Evolutionary conservation across 345 rosid species (phyloP).

Genomic region (Euphorbia peplus): DNA sequence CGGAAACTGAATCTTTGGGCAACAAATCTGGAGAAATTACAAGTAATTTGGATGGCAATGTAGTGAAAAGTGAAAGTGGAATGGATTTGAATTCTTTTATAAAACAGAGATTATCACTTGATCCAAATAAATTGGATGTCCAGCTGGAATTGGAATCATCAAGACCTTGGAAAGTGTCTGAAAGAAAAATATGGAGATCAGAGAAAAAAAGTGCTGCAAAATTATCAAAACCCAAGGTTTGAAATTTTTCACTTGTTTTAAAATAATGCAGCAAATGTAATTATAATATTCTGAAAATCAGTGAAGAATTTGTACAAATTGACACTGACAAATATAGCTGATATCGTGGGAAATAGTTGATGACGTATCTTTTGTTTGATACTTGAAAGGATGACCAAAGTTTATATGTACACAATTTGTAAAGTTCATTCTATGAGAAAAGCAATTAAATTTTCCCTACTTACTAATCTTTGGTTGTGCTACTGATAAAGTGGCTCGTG

Average conservation of each 20-base stretch:
- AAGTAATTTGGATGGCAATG: constrained; percentile 29
- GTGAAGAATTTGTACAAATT: not conserved
- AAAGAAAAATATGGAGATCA: constrained; percentile 46
- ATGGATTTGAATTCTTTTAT: constrained; percentile 68
- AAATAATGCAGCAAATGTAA: not conserved
- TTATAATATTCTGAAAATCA: not conserved
- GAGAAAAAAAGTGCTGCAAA: constrained; percentile 13
- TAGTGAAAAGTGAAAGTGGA: constrained; percentile 30
- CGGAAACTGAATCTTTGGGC: constrained; percentile 31
- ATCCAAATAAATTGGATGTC: constrained; percentile 52
- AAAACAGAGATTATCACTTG: constrained; percentile 47
- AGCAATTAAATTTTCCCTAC: not conserved
- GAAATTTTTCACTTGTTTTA: not conserved
- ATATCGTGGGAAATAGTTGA: too few species aligned
- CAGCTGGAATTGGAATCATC: constrained; percentile 40
- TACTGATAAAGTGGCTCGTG: too few species aligned
- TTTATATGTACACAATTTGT: not conserved
- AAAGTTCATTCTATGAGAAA: not conserved
- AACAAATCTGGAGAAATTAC: constrained; percentile 27
- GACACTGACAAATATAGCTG: not conserved
- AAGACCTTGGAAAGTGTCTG: constrained; percentile 23
- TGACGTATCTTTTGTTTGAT: too few species aligned
- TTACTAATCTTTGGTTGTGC: too few species aligned
- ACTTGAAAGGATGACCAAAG: too few species aligned
- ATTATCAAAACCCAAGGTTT: constrained; percentile 14